Base-by-base conservation (phyloP, 2,329 filamentous ascomycete species). In the Ophiostoma pallidulum region DNA sequence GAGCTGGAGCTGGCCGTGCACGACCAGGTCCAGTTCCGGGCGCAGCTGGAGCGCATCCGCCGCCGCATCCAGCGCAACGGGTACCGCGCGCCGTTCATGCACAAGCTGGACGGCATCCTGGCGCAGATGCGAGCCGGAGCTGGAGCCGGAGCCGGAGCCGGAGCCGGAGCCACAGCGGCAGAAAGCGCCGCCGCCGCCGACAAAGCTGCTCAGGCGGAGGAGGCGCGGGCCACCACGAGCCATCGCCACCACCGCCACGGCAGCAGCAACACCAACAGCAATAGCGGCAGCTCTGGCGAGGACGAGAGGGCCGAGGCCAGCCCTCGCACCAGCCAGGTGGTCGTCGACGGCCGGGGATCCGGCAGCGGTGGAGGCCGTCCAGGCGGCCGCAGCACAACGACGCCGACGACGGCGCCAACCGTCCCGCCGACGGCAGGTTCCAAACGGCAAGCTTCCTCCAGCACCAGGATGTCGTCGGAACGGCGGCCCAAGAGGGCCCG, bases 21-120 rank as follows among this genome's bases (percentile, higher is more conserved):
- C 2, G 69, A 71, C 10, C 66, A 71, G 36, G 66, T 62, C 41
- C 68, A 67, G 49, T 70, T 69, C 46, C 53, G 71, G 16, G 59
- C 68, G 41, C 60, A 64, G 26, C 62, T 70, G 9, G 58, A 58
- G 45, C 56, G 50, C 9, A 58, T 70, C 47, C 52, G 53, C 5
- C 40, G 43, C 2, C 52, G 50, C 31, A 54, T 54, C 35, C 47
- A 53, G 44, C 31, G 44, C 32, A 53, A 51, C 32, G 54, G 54
- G 4, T 56, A 53, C 44, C 50, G 52, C 12, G 38, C 46, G 47
- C 31, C 49, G 24, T 55, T 51, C 29, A 54, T 54, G 50, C 41
- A 24, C 3, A 28, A 28, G 13, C 45, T 56, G 4, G 49, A 55
- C 14, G 45, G 13, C 1, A 45, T 55, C 10, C 26, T 56, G 13